These are phyloP conservation scores for Yamadazyma olivae DNA, from an alignment of 805 yeast species.

Conservation along the genomic window DNA sequence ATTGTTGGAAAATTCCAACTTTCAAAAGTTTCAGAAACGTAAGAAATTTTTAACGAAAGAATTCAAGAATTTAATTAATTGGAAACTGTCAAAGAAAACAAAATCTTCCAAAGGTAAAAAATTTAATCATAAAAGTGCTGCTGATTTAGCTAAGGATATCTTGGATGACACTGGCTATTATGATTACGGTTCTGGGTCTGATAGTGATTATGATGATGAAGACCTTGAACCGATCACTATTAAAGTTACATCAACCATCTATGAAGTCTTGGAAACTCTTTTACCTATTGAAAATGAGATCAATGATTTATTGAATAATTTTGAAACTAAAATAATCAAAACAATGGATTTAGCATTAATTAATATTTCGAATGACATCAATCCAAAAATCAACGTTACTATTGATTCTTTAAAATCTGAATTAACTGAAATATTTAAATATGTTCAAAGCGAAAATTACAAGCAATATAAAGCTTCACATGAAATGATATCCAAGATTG, in stretches of 20 bases:
- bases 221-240: slow-evolving; percentile 20
- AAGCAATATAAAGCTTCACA: slow-evolving; percentile 28
- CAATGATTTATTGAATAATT: slow-evolving; percentile 28
- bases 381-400: slow-evolving; percentile 20
- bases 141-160: slow-evolving; percentile 20
- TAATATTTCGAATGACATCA: slow-evolving; percentile 30
- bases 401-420: slow-evolving; percentile 23
- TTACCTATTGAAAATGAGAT: slow-evolving; percentile 15
- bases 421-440: slow-evolving; percentile 23
- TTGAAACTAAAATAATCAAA: slow-evolving; percentile 32
- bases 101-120: slow-evolving; percentile 3
- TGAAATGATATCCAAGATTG: slow-evolving; percentile 25
- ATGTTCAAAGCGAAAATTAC: slow-evolving; percentile 27
- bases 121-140: slow-evolving; percentile 11
- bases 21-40: slow-evolving; percentile 18
- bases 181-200: slow-evolving; percentile 6
- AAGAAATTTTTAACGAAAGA: slow-evolving; percentile 23
- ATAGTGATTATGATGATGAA: slow-evolving; percentile 7
- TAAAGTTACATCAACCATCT: slow-evolving; percentile 22
- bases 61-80: slow-evolving; percentile 20
- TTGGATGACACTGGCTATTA: slow-evolving; percentile 14
- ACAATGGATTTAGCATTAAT: slow-evolving; percentile 31
- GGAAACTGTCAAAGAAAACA: slow-evolving; percentile 8
- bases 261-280: slow-evolving; percentile 12
- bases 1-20: slow-evolving; percentile 11